Base-by-base conservation (phyloP, 345 rosid genomes). In the Eutrema heterophyllum region DNA sequence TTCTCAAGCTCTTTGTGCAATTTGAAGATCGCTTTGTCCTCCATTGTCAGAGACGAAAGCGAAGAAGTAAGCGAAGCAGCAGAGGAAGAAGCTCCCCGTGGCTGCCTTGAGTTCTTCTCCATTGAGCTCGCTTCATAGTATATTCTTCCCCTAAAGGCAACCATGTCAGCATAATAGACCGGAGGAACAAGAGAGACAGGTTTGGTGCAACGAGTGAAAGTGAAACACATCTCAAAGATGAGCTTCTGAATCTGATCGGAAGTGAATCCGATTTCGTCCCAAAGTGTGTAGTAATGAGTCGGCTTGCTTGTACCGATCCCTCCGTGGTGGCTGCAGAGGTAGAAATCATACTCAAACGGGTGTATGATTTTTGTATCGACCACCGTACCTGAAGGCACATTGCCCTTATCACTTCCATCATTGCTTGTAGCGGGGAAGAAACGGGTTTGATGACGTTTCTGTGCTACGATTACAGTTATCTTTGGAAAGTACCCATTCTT, bases 261-360 rank as follows among this genome's bases (percentile, higher is more conserved):
- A 5, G 83, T 60, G 65, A 90, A 86, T 4, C 75, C 74, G 9
- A 90, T 81, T 54, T 90, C 96, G 39, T 93, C 96, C 93, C 90
- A 89, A 3, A 93, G 77, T 16, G 83, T 86, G 29, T 89, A 83
- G 58, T 93, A 93, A 59, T 90, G 98, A 0, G 92, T 87, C 0
- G 98, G 96, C 81, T 90, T 93, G 86, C 96, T 90, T 11, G 96
- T 93, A 13, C 98, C 96, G 0, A 87, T 72, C 61, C 92, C 82
- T 57, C 97, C 97, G 5, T 78, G 84, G 81, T 90, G 97, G 81
- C 97, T 89, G 54, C 86, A 89, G 5, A 90, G 84, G 71, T 87
- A 93, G 70, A 93, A 93, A 70, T 93, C 97, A 59, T 76, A 87
- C 79, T 93, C 89, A 14, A 71, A 86, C 4, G 96, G 96, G 54